Base-by-base conservation (phyloP, 805 yeast genomes). In the Myxozyma melibiosi region DNA sequence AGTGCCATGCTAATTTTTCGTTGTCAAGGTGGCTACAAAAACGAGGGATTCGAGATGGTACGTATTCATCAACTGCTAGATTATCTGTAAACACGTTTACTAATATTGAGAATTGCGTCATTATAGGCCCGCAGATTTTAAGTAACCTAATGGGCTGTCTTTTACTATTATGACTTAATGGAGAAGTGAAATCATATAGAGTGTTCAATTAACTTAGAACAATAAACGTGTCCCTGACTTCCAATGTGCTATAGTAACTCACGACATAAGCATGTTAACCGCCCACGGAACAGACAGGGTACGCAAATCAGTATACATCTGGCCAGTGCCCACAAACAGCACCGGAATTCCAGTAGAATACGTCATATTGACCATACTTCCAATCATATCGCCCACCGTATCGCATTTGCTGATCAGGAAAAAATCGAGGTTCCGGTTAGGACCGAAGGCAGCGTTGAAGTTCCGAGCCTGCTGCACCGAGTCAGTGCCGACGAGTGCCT, bases 331-430 rank as follows among this genome's bases (percentile, higher is more conserved):
- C 51, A 92, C 94, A 72, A 94, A 94, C 63, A 92, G 77, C 35
- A 92, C 94, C 0, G 99, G 99, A 22, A 92, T 94, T 31, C 91
- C 89, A 0, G 98, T 94, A 4, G 97, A 91, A 77, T 88, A 88
- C 1, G 95, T 97, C 96, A 92, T 89, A 71, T 94, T 94, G 25
- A 92, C 97, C 89, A 92, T 88, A 1, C 96, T 85, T 24, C 99
- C 99, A 42, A 92, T 85, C 82, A 92, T 79, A 67, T 90, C 96
- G 30, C 98, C 99, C 28, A 92, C 99, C 0, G 99, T 94, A 70
- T 92, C 99, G 67, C 97, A 94, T 71, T 92, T 92, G 47, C 96
- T 87, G 37, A 92, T 86, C 57, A 92, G 85, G 74, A 92, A 94
- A 70, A 91, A 94, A 71, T 94, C 97, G 42, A 92, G 75, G 39